phyloP scores from a whole-genome alignment of 495 filamentous ascomycete genomes.

The Penicillium bialowiezense region DNA sequence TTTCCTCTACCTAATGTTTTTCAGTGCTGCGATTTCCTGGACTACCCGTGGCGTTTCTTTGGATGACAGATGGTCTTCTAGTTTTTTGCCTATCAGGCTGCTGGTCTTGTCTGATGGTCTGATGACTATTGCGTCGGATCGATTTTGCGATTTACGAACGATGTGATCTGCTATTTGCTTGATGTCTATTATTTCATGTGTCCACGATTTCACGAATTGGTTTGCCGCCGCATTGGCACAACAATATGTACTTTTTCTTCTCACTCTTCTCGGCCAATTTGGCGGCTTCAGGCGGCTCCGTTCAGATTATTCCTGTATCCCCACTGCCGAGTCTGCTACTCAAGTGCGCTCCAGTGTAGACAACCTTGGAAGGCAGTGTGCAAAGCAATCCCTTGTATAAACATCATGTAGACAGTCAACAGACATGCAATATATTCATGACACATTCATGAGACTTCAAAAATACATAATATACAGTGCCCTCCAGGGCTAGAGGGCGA shows the following conservation, averaged over 20 bases:
- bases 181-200: slow-evolving; percentile 15
- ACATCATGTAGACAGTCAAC: no score
- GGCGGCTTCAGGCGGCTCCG: neutral
- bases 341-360: no score
- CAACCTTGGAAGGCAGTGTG: no score
- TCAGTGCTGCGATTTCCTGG: neutral
- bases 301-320: no score
- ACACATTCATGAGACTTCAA: no score
- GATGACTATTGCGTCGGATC: no score
- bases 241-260: neutral
- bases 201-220: slow-evolving; percentile 22
- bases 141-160: slow-evolving; percentile 7
- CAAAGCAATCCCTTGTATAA: no score
- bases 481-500: no score
- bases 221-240: neutral
- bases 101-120: slow-evolving; percentile 13
- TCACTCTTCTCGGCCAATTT: neutral
- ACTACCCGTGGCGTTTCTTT: neutral
- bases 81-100: slow-evolving; percentile 5
- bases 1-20: neutral
- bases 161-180: slow-evolving; percentile 19
- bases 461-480: slow-evolving; percentile 14
- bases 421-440: no score
- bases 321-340: no score
- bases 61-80: neutral